Percentiles rank a stretch among this genome's conserved stretches.
phyloP scores from a whole-genome alignment of 257 asterid species.

The Anisodus acutangulus region DNA sequence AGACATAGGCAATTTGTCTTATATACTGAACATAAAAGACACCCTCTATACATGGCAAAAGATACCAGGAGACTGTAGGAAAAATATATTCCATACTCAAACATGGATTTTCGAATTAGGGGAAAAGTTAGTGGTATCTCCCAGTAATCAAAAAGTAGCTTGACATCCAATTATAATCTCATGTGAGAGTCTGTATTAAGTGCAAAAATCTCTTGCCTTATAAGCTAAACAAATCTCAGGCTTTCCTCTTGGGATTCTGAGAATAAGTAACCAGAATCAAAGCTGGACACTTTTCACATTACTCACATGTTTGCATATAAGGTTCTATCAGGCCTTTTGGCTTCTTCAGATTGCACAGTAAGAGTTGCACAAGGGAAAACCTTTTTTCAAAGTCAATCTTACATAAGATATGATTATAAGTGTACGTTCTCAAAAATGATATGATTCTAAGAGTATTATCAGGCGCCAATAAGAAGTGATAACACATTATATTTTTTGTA shows the following conservation, averaged over 20 bases:
- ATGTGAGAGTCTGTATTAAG: background rate
- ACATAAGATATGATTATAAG: background rate
- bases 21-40: conserved; percentile 9
- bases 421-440: background rate
- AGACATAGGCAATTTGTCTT: background rate
- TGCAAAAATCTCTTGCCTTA: background rate
- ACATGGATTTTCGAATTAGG: background rate
- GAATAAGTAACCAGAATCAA: conserved; percentile 7
- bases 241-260: background rate
- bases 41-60: conserved; percentile 12
- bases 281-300: background rate
- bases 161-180: background rate
- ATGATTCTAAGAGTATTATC: conserved; percentile 2
- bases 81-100: background rate
- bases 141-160: background rate
- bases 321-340: conserved; percentile 11
- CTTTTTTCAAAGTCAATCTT: background rate
- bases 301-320: conserved; percentile 13
- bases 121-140: conserved; percentile 20
- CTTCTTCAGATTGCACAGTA: conserved; percentile 12
- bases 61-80: background rate
- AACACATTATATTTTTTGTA: conserved; percentile 4
- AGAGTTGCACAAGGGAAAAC: background rate
- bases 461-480: background rate
- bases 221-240: conserved; percentile 2